Conservation (phyloP, 768 basidiomycete species). For the Cystobasidium onofrii region DNA sequence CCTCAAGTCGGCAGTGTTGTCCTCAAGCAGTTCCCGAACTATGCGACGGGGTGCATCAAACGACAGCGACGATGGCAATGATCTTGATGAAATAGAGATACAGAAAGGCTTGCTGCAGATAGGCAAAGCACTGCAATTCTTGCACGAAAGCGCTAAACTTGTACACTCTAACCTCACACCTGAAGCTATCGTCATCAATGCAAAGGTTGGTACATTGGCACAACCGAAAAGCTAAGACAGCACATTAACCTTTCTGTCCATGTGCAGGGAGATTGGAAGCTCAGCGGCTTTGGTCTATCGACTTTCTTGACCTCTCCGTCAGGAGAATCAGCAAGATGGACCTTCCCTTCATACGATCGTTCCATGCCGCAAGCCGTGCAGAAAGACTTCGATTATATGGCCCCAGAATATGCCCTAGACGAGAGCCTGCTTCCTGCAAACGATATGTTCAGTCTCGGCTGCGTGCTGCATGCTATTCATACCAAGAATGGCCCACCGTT, state of each 20-base stretch:
- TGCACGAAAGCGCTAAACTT: conserved; percentile 82
- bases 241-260: neutral
- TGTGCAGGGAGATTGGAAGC: conserved; percentile 90
- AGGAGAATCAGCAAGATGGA: conserved; percentile 72
- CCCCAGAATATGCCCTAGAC: conserved; percentile 88
- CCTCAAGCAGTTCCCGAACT: conserved; percentile 51
- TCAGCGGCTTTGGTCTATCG: conserved; percentile 78
- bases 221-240: neutral
- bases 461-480: conserved; percentile 72
- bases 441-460: conserved; percentile 89
- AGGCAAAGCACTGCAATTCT: conserved; percentile 53
- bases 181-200: conserved; percentile 81
- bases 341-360: conserved; percentile 79
- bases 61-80: conserved; percentile 51
- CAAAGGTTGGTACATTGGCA: conserved; percentile 52
- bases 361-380: conserved; percentile 72
- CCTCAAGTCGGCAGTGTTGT: conserved; percentile 65
- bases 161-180: conserved; percentile 86
- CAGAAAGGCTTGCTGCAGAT: conserved; percentile 94
- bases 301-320: conserved; percentile 62
- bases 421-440: conserved; percentile 76
- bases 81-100: conserved; percentile 94
- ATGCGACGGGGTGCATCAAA: conserved; percentile 44
- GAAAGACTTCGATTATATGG: conserved; percentile 93
- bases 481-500: conserved; percentile 79